A percentile compares a stretch with the other conserved stretches of the same genome.
Conservation (phyloP, 768 basidiomycete species). For the Bullera alba region DNA sequence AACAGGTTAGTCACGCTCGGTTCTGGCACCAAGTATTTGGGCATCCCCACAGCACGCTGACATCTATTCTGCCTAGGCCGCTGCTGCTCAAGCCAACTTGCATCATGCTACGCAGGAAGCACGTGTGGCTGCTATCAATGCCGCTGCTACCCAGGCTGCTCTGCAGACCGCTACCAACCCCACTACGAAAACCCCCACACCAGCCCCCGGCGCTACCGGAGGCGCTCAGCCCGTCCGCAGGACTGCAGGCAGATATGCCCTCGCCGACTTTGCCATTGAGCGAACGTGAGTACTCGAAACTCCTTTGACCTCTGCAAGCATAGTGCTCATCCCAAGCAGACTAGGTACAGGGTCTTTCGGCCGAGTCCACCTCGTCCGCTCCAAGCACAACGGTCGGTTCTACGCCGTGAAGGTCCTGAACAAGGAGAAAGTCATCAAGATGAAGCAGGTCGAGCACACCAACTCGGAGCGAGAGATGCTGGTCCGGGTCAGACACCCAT, state of each 20-base stretch:
- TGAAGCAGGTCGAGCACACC: conserved; percentile 49
- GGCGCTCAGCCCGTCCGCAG: conserved; percentile 31
- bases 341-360: conserved; percentile 46
- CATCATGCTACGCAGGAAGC: conserved; percentile 45
- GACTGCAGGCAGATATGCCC: conserved; percentile 44
- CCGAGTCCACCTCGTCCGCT: conserved; percentile 57
- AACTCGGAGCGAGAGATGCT: conserved; percentile 48
- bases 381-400: conserved; percentile 88
- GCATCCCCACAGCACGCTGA: conserved; percentile 5
- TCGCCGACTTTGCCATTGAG: conserved; percentile 44
- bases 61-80: conserved; percentile 30
- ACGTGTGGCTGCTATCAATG: conserved; percentile 43
- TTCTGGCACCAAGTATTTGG: background rate
- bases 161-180: conserved; percentile 17
- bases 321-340: conserved; percentile 11
- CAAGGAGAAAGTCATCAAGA: conserved; percentile 81
- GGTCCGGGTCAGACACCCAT: conserved; percentile 46
- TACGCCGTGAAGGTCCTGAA: conserved; percentile 92
- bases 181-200: conserved; percentile 6
- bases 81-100: conserved; percentile 39
- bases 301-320: background rate
- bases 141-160: conserved; percentile 43
- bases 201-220: conserved; percentile 1
- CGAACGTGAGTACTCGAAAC: conserved; percentile 34
- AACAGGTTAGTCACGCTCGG: conserved; percentile 32